A percentile compares a stretch with the other conserved stretches of the same genome.
Evolutionary conservation across 495 filamentous ascomycete species (phyloP).

Genomic region (Tirmania nivea): DNA sequence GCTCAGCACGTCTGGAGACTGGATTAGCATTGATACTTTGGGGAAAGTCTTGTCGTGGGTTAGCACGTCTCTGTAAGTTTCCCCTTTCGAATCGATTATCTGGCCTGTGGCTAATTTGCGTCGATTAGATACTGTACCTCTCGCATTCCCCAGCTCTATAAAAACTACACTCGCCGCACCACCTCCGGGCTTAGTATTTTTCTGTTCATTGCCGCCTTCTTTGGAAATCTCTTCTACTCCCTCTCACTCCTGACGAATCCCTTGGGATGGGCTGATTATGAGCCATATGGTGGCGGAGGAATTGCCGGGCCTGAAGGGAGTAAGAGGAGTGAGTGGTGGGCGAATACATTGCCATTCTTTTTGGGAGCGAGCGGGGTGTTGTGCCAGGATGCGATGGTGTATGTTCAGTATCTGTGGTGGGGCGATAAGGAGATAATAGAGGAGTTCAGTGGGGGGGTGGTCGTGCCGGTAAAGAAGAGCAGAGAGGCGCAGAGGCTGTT

Average conservation of each 20-base stretch:
- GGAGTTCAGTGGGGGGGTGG: background rate
- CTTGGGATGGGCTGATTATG: conserved; percentile 39
- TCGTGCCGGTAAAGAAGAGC: background rate
- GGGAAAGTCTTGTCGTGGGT: background rate
- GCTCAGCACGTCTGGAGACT: background rate
- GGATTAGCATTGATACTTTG: background rate
- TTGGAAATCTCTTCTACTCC: conserved; percentile 54
- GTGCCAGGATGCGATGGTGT: conserved; percentile 40
- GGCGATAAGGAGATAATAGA: conserved; percentile 19
- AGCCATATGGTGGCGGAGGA: conserved; percentile 41
- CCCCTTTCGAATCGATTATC: too few species aligned
- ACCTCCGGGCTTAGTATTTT: conserved; percentile 46
- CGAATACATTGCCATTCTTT: conserved; percentile 42
- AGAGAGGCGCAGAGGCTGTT: background rate
- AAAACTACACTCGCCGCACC: conserved; percentile 43
- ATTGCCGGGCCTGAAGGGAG: conserved; percentile 42
- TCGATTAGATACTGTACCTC: conserved; percentile 36
- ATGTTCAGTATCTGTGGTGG: conserved; percentile 41
- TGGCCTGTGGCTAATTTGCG: background rate
- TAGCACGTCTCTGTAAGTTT: background rate
- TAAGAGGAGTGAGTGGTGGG: conserved; percentile 34
- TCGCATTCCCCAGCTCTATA: conserved; percentile 47
- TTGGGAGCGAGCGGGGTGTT: conserved; percentile 50
- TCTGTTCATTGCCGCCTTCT: conserved; percentile 50
- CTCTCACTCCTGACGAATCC: conserved; percentile 44